These are phyloP conservation scores for Pseudocercospora musae DNA, from an alignment of 2,329 filamentous ascomycete species.

Conservation along the genomic window DNA sequence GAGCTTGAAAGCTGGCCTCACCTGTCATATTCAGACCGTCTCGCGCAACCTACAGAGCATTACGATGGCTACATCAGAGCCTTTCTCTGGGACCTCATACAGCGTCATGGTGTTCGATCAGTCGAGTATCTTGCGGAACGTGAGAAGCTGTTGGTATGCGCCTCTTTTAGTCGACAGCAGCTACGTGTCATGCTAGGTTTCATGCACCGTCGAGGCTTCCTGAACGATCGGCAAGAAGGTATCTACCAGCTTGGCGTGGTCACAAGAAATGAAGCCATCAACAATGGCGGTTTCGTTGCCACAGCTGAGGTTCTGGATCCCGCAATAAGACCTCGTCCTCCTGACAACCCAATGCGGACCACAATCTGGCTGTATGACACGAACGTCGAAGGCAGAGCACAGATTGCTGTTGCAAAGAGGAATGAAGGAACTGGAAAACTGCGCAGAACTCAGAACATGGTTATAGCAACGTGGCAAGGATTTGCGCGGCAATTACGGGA, in stretches of 20 bases:
- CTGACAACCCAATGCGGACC: not conserved
- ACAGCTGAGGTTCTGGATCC: not conserved
- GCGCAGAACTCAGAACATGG: not conserved
- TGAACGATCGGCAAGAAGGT: not conserved
- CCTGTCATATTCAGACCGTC: not conserved
- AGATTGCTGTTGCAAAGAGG: not conserved
- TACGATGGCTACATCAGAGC: not conserved
- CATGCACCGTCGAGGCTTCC: not conserved
- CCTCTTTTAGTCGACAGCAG: not conserved
- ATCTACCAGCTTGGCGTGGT: constrained; percentile 2
- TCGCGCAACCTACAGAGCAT: not conserved
- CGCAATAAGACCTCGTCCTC: not conserved
- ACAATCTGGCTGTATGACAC: not conserved
- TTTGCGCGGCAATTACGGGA: not conserved
- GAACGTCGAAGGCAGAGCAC: not conserved
- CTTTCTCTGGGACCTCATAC: not conserved
- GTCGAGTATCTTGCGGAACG: not conserved
- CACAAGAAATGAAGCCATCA: not conserved
- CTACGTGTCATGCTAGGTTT: constrained; percentile 1
- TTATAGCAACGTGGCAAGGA: not conserved
- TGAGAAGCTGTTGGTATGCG: not conserved
- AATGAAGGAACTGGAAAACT: not conserved
- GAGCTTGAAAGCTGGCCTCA: not conserved
- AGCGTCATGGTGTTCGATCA: not conserved
- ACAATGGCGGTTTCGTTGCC: not conserved